These are phyloP conservation scores for Hanseniaspora lachancei DNA, from an alignment of 805 yeast genomes.

Conservation along the genomic window DNA sequence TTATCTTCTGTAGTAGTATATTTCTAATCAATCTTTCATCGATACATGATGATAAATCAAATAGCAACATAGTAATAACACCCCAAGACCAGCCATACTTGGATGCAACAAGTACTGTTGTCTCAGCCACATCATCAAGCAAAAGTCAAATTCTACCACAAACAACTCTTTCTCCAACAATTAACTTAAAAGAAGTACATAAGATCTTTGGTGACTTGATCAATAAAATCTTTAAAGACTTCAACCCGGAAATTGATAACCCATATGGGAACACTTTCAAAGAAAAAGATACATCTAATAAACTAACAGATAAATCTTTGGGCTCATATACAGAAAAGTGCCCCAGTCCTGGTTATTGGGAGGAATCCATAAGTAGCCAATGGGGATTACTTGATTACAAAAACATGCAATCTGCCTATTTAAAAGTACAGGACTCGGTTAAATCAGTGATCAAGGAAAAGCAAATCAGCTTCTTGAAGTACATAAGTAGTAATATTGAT, in stretches of 20 bases:
- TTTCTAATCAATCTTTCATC: neutral
- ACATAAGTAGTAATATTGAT: conserved; percentile 13
- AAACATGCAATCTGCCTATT: conserved; percentile 18
- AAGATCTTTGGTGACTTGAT: conserved; percentile 2
- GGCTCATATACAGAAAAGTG: conserved; percentile 3
- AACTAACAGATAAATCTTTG: neutral
- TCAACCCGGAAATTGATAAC: neutral
- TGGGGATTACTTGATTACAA: neutral
- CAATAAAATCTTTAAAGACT: neutral
- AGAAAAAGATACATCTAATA: conserved; percentile 5
- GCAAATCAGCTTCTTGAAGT: conserved; percentile 18
- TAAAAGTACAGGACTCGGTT: conserved; percentile 18
- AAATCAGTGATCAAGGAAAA: conserved; percentile 15
- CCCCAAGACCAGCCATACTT: neutral
- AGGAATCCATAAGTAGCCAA: neutral
- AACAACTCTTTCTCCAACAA: neutral
- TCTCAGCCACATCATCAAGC: neutral
- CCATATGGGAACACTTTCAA: neutral
- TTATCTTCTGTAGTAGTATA: neutral
- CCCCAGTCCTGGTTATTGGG: conserved; percentile 10
- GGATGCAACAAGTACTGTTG: neutral
- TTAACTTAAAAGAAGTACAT: neutral
- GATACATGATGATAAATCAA: neutral
- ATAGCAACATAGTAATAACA: neutral
- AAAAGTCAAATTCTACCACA: neutral